Base-by-base conservation (phyloP, 306 rosid species). In the Psophocarpus tetragonolobus region DNA sequence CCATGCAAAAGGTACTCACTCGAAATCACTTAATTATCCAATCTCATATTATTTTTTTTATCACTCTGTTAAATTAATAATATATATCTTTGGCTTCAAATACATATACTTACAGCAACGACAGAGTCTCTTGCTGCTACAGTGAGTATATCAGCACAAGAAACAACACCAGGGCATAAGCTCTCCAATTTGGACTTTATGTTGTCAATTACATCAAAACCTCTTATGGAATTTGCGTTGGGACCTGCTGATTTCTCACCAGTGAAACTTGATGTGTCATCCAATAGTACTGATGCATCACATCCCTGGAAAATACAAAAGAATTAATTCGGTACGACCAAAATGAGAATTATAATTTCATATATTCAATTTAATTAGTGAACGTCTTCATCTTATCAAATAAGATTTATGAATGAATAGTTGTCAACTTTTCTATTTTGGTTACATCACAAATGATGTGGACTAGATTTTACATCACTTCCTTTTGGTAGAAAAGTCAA, bases 101-200 rank as follows among this genome's bases (percentile, higher is more conserved):
- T 27, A 13, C 8, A 60, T 29, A 61, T 50, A 61, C 86, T 78
- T 76, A 90, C 96, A 39, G 80, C 83, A 47, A 86, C 87, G 1
- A 88, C 89, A 0, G 97, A 91, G 35, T 90, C 97, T 42, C 95
- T 84, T 0, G 95, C 91, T 3, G 90, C 97, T 6, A 90, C 88
- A 0, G 87, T 51, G 11, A 92, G 29, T 5, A 92, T 87, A 33
- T 92, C 97, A 11, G 93, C 90, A 56, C 97, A 92, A 30, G 90
- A 92, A 6, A 92, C 89, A 11, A 82, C 82, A 20, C 85, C 77
- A 0, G 93, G 85, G 15, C 95, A 90, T 8, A 26, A 17, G 4
- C 21, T 81, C 78, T 92, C 93, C 3, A 88, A 3, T 53, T 85
- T 78, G 5, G 87, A 61, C 65, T 90, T 92, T 2, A 92, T 87